These are phyloP conservation scores for Aspergillus piperis DNA, from an alignment of 2,329 filamentous ascomycete species.

Conservation along the genomic window DNA sequence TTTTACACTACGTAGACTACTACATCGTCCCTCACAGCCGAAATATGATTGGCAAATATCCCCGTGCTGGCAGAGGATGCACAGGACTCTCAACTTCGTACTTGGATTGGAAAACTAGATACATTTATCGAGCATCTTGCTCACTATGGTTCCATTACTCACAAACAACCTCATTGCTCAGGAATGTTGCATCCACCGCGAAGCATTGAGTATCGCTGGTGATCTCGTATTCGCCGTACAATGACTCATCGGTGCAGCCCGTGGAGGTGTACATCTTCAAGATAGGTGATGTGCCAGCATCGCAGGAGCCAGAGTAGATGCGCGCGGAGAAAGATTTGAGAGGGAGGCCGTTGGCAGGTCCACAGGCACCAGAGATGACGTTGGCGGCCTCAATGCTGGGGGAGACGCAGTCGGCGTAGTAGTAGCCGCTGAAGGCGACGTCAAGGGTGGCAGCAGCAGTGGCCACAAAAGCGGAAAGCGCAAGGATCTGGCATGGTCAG, in stretches of 20 bases:
- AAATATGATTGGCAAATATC: not conserved
- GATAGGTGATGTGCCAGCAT: not conserved
- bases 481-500: not conserved
- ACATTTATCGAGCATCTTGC: not conserved
- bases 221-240: not conserved
- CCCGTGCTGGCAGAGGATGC: not conserved
- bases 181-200: not conserved
- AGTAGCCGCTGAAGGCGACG: conserved; percentile 6
- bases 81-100: not conserved
- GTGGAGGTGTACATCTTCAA: conserved; percentile 3
- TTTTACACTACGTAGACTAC: not conserved
- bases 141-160: not conserved
- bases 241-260: not conserved
- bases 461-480: not conserved
- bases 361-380: conserved; percentile 3
- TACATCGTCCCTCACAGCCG: too few species aligned
- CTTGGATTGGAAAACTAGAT: not conserved
- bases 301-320: conserved; percentile 4
- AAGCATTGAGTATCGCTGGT: not conserved
- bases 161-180: conserved; percentile 5
- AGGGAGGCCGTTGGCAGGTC: not conserved
- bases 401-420: not conserved
- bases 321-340: not conserved
- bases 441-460: not conserved
- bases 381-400: conserved; percentile 4